These are phyloP conservation scores for Kodamaea suecica DNA, from an alignment of 1,139 yeast species.

Conservation along the genomic window DNA sequence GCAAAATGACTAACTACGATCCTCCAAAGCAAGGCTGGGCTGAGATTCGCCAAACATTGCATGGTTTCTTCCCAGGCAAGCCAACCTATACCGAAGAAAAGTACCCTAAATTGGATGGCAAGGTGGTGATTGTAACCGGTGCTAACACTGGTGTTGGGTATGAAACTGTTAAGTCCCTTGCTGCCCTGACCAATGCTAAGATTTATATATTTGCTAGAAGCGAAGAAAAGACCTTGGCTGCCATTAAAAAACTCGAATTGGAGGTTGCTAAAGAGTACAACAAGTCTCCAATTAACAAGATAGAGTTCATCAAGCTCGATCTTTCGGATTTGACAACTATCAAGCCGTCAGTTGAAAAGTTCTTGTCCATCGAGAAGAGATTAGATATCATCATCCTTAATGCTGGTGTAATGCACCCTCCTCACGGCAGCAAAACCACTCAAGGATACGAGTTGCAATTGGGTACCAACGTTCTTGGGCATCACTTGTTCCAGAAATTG, in stretches of 20 bases:
- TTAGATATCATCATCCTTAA: conserved; percentile 47
- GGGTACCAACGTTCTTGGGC: conserved; percentile 48
- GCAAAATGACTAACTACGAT: conserved; percentile 1
- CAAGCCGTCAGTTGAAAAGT: conserved; percentile 35
- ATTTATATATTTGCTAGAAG: conserved; percentile 19
- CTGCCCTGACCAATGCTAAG: conserved; percentile 13
- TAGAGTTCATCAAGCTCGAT: conserved; percentile 30
- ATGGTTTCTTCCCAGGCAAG: conserved; percentile 5
- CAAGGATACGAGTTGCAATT: conserved; percentile 48
- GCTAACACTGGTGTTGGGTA: conserved; percentile 23
- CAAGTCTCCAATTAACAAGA: conserved; percentile 3
- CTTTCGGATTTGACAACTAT: conserved; percentile 43
- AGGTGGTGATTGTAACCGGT: conserved; percentile 23
- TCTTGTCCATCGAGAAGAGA: conserved; percentile 22
- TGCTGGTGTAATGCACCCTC: conserved; percentile 43
- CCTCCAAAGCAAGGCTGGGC: conserved; percentile 1
- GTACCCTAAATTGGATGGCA: conserved; percentile 16
- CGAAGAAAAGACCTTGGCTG: conserved; percentile 15
- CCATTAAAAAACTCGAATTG: conserved; percentile 13
- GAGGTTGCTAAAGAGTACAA: conserved; percentile 10
- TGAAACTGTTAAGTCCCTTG: conserved; percentile 9
- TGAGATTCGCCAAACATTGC: not conserved
- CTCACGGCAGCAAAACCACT: conserved; percentile 4
- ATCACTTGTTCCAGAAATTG: conserved; percentile 35
- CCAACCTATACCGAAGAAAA: conserved; percentile 9